Base-by-base conservation (phyloP, 2,329 filamentous ascomycete genomes). In the Cladosporium halotolerans region DNA sequence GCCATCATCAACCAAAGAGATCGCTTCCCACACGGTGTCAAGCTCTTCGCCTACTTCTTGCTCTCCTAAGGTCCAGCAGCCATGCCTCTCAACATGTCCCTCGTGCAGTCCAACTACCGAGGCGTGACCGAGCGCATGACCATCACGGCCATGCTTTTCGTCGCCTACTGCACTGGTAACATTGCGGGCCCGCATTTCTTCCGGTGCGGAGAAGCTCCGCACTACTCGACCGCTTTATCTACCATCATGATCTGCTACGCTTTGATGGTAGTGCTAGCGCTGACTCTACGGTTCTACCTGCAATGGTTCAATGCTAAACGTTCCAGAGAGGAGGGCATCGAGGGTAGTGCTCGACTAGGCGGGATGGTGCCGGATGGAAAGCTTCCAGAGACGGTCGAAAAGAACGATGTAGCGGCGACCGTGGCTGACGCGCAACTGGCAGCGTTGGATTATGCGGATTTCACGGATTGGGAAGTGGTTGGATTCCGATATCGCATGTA, bases 401-500 rank as follows among this genome's bases (percentile, higher is more conserved):
- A 23, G n/a, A 47, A 47, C 18, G 33, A 38, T 47, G 45, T 47
- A n/a, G 34, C 33, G 18, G 16, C 19, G 10, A 36, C 34, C 14
- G 33, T 47, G 16, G 28, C 33, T n/a, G 33, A 47, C 9, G 45
- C 39, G 16, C 45, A 47, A 11, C 33, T 47, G 33, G 38, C 33
- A 36, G 33, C 45, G 8, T 69, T 67, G 1, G 66, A 66, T 6
- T 69, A 80, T 53, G 78, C 81, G 16, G 80, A 84, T 63, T 66
- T 78, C 2, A 83, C 81, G 2, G 81, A 84, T 60, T 82, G 79
- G 76, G 74, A 81, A 36, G 81, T 74, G 1, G 63, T 74, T 14
- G 81, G 81, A 0, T 84, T 84, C 57, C 74, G 80, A 40, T 84
- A 84, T 65, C 74, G 81, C 28, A 61, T 79, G 23, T 79, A 47